Conservation (phyloP, 2,329 filamentous ascomycete species). For the Ceratocystis papillata region DNA sequence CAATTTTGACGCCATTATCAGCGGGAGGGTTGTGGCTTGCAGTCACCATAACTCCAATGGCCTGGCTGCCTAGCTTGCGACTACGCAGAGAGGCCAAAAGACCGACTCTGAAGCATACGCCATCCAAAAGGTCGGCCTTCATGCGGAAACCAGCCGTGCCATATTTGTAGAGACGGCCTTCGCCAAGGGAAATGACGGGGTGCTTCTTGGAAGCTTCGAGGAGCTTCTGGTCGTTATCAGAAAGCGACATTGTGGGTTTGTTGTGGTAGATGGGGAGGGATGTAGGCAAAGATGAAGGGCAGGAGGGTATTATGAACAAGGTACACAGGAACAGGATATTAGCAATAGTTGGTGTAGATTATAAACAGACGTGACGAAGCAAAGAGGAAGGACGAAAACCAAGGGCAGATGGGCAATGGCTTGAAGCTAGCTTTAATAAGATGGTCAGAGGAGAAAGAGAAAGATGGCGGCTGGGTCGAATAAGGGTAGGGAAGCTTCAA, state of each 20-base stretch:
- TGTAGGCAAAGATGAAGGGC: constrained; percentile 6
- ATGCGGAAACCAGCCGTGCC: constrained; percentile 59
- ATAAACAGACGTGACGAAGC: background rate
- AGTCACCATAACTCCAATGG: constrained; percentile 94
- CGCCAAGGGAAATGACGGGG: constrained; percentile 39
- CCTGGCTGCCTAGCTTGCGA: constrained; percentile 77
- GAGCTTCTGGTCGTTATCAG: constrained; percentile 37
- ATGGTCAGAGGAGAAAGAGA: background rate
- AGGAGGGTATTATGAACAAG: constrained; percentile 4
- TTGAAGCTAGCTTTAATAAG: constrained; percentile 6
- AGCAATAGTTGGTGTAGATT: background rate
- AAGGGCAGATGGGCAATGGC: background rate
- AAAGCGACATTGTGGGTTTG: constrained; percentile 8
- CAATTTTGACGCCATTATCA: constrained; percentile 90
- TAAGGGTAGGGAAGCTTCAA: background rate
- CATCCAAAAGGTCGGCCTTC: constrained; percentile 71
- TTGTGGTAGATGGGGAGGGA: constrained; percentile 22
- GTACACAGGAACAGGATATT: background rate
- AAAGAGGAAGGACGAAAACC: background rate
- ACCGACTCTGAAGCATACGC: constrained; percentile 84
- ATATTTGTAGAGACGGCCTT: constrained; percentile 49
- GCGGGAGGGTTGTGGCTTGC: constrained; percentile 83
- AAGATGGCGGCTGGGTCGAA: background rate
- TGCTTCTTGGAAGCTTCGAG: constrained; percentile 52
- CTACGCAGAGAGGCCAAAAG: constrained; percentile 80